These are phyloP conservation scores for Cyclotella atomus DNA, from an alignment of 108 stramenopile genomes.

Conservation along the genomic window DNA sequence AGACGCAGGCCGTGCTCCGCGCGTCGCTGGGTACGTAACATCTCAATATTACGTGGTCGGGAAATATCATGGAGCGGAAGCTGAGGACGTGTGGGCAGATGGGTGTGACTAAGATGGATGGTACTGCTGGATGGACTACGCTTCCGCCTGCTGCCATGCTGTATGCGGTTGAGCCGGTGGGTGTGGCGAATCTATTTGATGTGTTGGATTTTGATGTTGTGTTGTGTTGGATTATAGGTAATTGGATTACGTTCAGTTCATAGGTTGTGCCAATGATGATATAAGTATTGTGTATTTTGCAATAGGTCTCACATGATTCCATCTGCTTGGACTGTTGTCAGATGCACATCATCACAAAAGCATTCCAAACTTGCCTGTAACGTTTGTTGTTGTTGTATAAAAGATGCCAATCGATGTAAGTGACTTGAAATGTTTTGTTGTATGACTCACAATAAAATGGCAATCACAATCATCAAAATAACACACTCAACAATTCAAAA, in stretches of 20 bases:
- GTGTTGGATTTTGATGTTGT: no score
- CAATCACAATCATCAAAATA: no score
- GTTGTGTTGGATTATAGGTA: no score
- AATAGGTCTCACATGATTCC: no score
- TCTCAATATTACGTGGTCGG: slow-evolving; percentile 89
- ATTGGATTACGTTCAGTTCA: no score
- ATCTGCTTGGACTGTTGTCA: slow-evolving; percentile 97
- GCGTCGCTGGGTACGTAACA: slow-evolving; percentile 89
- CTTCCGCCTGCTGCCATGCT: slow-evolving; percentile 95
- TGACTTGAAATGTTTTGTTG: not conserved
- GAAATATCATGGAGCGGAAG: slow-evolving; percentile 95
- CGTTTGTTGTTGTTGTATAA: not conserved
- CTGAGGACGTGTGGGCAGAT: slow-evolving; percentile 96
- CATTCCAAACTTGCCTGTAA: slow-evolving; percentile 79
- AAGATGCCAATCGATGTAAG: not conserved
- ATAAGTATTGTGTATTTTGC: no score
- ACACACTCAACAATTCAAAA: no score
- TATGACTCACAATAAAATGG: no score
- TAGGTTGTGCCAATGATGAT: no score
- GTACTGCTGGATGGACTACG: slow-evolving; percentile 97
- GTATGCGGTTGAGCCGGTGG: slow-evolving; percentile 97
- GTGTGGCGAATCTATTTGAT: slow-evolving; percentile 96
- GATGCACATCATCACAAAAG: slow-evolving; percentile 89
- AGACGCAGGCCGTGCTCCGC: slow-evolving; percentile 85
- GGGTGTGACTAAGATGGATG: slow-evolving; percentile 94